Evolutionary conservation across 108 stramenopile species (phyloP), one percentile per base, ranked within the genome.

Genomic region (Aurantiochytrium sp.): DNA sequence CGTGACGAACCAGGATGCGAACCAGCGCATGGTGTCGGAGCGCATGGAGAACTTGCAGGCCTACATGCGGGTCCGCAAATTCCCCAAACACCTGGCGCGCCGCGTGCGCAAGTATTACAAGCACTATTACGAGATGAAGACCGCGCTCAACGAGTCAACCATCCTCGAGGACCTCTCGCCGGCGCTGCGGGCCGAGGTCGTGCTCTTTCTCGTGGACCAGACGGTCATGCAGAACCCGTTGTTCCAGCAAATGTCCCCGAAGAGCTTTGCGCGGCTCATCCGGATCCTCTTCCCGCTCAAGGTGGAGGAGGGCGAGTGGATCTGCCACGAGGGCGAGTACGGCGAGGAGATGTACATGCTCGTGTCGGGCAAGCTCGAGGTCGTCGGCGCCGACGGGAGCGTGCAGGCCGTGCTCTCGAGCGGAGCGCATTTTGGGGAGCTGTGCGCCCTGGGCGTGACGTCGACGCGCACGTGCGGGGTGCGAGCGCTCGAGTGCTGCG

Each of bases 371-470:
- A 54, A 68, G 59, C 34, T 86, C 17, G 32, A 45, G 32, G 37
- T 86, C 4, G 30, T 24, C 6, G 55, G 37, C 27, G 39, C 37
- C 21, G 54, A 85, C 27, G 37, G 55, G 3, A 31, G 10, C 4
- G 32, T 54, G 4, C 15, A 6, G 24, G 85, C 52, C 5, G 42
- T 86, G 19, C 55, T 89, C 27, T 12, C 34, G 2, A 24, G 54
- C 21, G 88, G 88, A 3, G 55, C 34, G 30, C 73, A 86, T 69
- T 89, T 89, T 85, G 88, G 88, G 5, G 88, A 89, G 86, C 88
- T 89, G 1, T 89, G 88, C 53, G 85, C 54, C 31, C 86, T 89
- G 4, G 88, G 86, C 48, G 30, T 86, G 31, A 86, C 73, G 30
- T 22, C 6, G 50, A 41, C 24, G 15, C 73, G 73, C 21, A 81